A percentile compares a stretch with the other conserved stretches of the same genome.
Conservation (phyloP, 2,329 filamentous ascomycete genomes). For the Verticillium nonalfalfae region DNA sequence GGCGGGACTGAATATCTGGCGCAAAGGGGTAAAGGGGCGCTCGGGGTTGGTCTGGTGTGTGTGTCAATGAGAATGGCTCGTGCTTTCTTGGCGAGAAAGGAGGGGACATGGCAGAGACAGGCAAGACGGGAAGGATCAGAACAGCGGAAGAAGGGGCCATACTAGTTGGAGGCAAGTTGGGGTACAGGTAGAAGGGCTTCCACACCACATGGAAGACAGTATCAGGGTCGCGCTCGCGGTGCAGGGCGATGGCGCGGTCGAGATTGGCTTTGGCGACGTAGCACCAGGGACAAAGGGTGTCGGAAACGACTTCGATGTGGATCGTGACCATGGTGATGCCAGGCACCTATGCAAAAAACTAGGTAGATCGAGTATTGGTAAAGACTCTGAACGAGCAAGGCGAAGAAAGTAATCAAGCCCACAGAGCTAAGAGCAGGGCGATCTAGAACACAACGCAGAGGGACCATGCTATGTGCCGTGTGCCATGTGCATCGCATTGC, state of each 20-base stretch:
- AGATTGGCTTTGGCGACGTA: slow-evolving; percentile 42
- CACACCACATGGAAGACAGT: slow-evolving; percentile 39
- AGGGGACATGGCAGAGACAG: neutral
- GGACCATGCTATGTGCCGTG: neutral
- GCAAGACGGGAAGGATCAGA: neutral
- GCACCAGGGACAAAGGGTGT: slow-evolving; percentile 46
- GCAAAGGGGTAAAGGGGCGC: neutral
- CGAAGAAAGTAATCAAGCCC: neutral
- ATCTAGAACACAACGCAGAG: neutral
- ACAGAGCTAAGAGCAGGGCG: neutral
- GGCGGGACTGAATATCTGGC: neutral
- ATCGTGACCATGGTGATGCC: slow-evolving; percentile 18
- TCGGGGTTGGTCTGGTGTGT: neutral
- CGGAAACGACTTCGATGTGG: slow-evolving; percentile 39
- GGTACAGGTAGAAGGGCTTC: slow-evolving; percentile 39
- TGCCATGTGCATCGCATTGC: neutral
- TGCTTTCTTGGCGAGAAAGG: neutral
- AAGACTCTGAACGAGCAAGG: no score
- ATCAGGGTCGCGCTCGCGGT: slow-evolving; percentile 30
- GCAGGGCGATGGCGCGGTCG: slow-evolving; percentile 35
- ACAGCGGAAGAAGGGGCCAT: neutral
- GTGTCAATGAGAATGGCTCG: slow-evolving; percentile 25
- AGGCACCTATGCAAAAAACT: no score
- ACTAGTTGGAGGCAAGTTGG: slow-evolving; percentile 22
- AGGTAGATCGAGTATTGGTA: no score